Evolutionary conservation across 768 basidiomycete species (phyloP).

Genomic region (Lanmaoa pseudosensibilis): DNA sequence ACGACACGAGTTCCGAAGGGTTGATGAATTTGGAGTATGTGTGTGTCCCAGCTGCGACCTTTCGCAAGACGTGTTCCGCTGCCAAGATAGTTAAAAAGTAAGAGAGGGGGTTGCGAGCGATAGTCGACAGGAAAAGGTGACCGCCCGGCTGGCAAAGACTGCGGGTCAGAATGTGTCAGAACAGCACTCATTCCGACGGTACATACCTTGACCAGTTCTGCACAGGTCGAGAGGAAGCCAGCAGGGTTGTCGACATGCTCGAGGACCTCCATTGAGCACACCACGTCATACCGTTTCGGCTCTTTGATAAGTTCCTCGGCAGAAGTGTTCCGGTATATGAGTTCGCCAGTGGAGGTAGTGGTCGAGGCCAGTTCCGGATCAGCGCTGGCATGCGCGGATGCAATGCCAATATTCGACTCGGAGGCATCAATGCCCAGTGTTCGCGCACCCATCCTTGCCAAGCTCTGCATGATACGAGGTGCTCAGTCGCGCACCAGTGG

Average conservation of each 20-base stretch:
- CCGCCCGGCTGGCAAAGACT: conserved; percentile 74
- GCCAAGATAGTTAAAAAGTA: conserved; percentile 69
- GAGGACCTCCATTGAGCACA: conserved; percentile 96
- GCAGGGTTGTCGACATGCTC: conserved; percentile 96
- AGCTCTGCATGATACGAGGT: conserved; percentile 50
- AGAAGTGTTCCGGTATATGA: conserved; percentile 70
- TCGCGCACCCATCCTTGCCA: conserved; percentile 84
- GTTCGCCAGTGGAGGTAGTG: conserved; percentile 29
- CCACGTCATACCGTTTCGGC: conserved; percentile 76
- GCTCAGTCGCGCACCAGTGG: neutral
- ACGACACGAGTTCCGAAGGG: conserved; percentile 79
- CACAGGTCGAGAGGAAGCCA: conserved; percentile 78
- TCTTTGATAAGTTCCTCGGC: conserved; percentile 74
- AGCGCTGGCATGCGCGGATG: conserved; percentile 72
- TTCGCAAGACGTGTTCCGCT: conserved; percentile 78
- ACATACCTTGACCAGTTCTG: conserved; percentile 82
- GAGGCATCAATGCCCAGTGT: conserved; percentile 94
- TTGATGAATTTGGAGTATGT: conserved; percentile 89
- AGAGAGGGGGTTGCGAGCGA: conserved; percentile 81
- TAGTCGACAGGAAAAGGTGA: conserved; percentile 92
- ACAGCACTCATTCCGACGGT: neutral
- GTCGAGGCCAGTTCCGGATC: conserved; percentile 60
- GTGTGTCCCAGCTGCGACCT: conserved; percentile 88
- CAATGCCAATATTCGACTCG: conserved; percentile 81
- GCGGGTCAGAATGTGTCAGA: conserved; percentile 4